phyloP scores from a whole-genome alignment of 176 grass and related monocot genomes.

The Zizania latifolia region DNA sequence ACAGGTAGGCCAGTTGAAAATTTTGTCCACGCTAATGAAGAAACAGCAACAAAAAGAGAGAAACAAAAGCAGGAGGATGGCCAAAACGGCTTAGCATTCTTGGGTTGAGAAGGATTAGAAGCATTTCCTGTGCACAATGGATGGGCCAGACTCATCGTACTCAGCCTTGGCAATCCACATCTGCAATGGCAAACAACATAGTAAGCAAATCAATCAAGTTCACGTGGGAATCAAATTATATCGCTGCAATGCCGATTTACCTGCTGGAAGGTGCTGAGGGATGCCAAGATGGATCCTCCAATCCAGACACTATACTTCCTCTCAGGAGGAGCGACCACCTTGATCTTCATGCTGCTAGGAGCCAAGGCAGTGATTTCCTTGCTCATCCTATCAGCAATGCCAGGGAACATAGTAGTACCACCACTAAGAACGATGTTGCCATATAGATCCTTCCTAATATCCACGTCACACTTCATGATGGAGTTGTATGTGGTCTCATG shows the following conservation, averaged over 20 bases:
- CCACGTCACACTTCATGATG: conserved; percentile 98
- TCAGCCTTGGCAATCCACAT: too few relatives aligned
- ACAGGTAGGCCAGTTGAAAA: conserved; percentile 36
- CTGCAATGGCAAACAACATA: too few relatives aligned
- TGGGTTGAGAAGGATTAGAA: too few relatives aligned
- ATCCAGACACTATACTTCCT: conserved; percentile 98
- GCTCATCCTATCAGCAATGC: conserved; percentile 92
- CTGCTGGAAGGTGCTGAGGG: conserved; percentile 97
- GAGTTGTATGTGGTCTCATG: conserved; percentile 98
- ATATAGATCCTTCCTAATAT: conserved; percentile 97
- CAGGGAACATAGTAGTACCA: conserved; percentile 91
- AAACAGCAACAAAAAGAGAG: conserved; percentile 36
- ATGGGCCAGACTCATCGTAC: too few relatives aligned
- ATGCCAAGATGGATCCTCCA: conserved; percentile 95
- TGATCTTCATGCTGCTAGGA: conserved; percentile 99
- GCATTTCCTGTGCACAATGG: too few relatives aligned
- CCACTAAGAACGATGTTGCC: conserved; percentile 91
- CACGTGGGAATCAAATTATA: too few relatives aligned
- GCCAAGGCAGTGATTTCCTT: conserved; percentile 92
- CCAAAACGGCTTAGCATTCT: too few relatives aligned
- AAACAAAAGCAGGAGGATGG: conserved; percentile 46
- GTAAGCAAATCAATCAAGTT: too few relatives aligned
- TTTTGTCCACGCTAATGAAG: conserved; percentile 62
- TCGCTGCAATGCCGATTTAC: conserved; percentile 23
- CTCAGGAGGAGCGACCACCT: conserved; percentile 88